Percentiles rank a stretch among this genome's conserved stretches.
Conservation (phyloP, 768 basidiomycete species). For the Cyathus striatus region DNA sequence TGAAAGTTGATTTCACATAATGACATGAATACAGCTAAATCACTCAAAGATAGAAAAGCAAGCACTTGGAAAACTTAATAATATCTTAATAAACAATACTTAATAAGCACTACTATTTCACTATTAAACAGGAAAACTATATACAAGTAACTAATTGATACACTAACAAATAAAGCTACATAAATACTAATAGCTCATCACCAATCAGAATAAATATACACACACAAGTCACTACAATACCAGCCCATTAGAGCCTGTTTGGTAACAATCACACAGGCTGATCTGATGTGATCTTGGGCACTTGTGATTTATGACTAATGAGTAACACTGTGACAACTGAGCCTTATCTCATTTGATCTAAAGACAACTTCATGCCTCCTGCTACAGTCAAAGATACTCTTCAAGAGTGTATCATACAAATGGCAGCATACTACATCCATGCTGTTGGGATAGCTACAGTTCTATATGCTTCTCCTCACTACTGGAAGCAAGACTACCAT, state of each 20-base stretch:
- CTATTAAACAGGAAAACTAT: no score
- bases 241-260: neutral
- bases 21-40: no score
- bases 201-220: no score
- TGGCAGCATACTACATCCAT: slow-evolving; percentile 5
- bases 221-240: no score
- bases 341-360: neutral
- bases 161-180: no score
- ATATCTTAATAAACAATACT: no score
- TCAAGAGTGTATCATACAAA: slow-evolving; percentile 1
- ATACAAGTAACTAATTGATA: no score
- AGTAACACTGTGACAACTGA: neutral
- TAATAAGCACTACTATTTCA: no score
- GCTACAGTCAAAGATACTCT: neutral
- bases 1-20: no score
- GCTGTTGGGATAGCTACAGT: slow-evolving; percentile 1
- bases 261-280: neutral
- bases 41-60: no score
- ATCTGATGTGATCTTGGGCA: neutral
- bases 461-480: slow-evolving; percentile 4
- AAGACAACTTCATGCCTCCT: neutral
- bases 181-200: no score
- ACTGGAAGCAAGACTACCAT: slow-evolving; percentile 10
- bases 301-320: neutral
- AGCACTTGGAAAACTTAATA: no score